Evolutionary conservation across 345 rosid genomes (phyloP), one percentile per base, ranked within the genome.

Genomic region (Eucalyptus rudis): DNA sequence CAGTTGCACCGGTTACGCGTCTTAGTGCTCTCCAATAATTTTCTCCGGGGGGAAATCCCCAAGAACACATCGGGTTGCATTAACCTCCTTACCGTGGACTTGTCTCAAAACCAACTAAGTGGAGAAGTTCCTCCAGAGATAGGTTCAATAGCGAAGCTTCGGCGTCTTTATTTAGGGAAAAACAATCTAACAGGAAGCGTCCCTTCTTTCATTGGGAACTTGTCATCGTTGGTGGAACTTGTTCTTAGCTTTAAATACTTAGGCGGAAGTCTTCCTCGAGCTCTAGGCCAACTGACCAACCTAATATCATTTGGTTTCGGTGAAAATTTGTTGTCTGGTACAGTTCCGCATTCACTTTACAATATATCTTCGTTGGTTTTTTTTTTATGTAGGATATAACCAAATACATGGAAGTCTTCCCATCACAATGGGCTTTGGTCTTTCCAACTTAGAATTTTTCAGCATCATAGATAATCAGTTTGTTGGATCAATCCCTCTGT

Each of bases 151-250:
- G 79, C 10, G 29, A 71, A 86, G 33, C 88, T 89, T 27, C 49
- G 6, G 59, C 0, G 0, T 3, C 43, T 89, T 27, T 0, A 2
- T 10, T 4, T 40, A 40, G 43, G 1, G 1, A 40, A 0, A 51
- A 89, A 76, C 71, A 8, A 7, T 86, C 90, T 71, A 25, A 43
- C 36, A 1, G 90, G 80, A 44, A 19, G 15, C 4, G 24, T 89
- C 49, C 88, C 59, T 49, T 80, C 88, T 71, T 86, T 27, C 17
- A 5, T 89, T 2, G 49, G 88, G 16, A 89, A 89, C 88, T 29
- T 89, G 8, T 86, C 90, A 66, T 86, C 90, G 0, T 64, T n/a
- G n/a, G n/a, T n/a, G n/a, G n/a, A n/a, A n/a, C n/a, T n/a, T n/a
- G n/a, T n/a, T n/a, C n/a, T n/a, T n/a, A n/a, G n/a, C n/a, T n/a